Evolutionary conservation across 306 rosid genomes (phyloP).

Genomic region (apple (Malus domestica)): DNA sequence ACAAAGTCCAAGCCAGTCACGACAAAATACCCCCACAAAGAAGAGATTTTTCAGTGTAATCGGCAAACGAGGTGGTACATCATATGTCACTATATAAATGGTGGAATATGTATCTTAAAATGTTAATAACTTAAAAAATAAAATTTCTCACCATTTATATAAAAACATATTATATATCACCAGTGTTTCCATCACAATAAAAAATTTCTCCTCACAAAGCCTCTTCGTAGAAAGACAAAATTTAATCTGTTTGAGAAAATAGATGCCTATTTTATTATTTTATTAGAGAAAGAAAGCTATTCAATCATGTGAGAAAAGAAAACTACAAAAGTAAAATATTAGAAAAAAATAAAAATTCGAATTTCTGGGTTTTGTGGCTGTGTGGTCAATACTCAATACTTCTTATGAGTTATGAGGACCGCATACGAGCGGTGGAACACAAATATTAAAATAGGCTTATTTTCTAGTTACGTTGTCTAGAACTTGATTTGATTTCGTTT

Average conservation of each 20-base stretch:
- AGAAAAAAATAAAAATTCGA: background rate
- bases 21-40: constrained; percentile 13
- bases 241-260: background rate
- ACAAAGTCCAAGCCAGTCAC: constrained; percentile 4
- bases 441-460: too few relatives aligned
- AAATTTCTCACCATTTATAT: too few relatives aligned
- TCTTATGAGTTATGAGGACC: too few relatives aligned
- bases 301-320: background rate
- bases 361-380: constrained; percentile 2
- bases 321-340: background rate
- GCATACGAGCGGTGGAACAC: too few relatives aligned
- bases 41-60: too few relatives aligned
- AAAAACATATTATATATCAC: too few relatives aligned
- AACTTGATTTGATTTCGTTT: too few relatives aligned
- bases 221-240: background rate
- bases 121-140: too few relatives aligned
- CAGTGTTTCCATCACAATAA: accelerated
- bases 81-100: accelerated
- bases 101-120: accelerated
- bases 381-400: background rate
- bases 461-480: too few relatives aligned
- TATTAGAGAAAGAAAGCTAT: too few relatives aligned
- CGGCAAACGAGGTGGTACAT: accelerated
- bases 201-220: too few relatives aligned
- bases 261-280: background rate